Evolutionary conservation across 129 eudicot genomes (phyloP).

Genomic region (Smallanthus sonchifolius): DNA sequence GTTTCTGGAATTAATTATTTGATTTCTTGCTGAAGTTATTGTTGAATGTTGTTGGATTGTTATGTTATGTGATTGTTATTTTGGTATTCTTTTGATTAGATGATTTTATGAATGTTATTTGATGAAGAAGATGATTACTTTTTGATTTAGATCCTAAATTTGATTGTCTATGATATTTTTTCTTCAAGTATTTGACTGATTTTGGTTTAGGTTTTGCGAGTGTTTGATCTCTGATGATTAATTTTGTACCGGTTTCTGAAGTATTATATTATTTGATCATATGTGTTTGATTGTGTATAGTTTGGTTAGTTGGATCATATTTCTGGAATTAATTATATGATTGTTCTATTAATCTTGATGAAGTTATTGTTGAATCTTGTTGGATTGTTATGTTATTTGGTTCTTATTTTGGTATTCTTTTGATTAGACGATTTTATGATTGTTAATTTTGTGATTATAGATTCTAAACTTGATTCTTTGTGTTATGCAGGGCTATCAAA

Average conservation of each 20-base stretch:
- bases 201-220: not conserved
- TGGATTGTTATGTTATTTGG: not conserved
- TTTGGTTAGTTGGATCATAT: constrained; percentile 1
- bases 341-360: not conserved
- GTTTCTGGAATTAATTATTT: no score
- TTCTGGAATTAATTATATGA: not conserved
- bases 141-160: not conserved
- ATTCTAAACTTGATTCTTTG: not conserved
- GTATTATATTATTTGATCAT: not conserved
- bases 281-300: not conserved
- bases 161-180: not conserved
- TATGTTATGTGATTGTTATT: not conserved
- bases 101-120: not conserved
- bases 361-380: not conserved
- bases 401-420: not conserved
- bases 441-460: not conserved
- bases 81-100: not conserved
- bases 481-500: constrained; percentile 55
- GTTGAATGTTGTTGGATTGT: not conserved
- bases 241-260: no score
- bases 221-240: not conserved
- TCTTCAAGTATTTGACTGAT: not conserved
- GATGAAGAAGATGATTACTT: no score
- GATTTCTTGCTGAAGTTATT: not conserved
- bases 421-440: not conserved